Evolutionary conservation across 139 green algal genomes (phyloP), one percentile per base, ranked within the genome.

Genomic region (Coccomyxa sp.): DNA sequence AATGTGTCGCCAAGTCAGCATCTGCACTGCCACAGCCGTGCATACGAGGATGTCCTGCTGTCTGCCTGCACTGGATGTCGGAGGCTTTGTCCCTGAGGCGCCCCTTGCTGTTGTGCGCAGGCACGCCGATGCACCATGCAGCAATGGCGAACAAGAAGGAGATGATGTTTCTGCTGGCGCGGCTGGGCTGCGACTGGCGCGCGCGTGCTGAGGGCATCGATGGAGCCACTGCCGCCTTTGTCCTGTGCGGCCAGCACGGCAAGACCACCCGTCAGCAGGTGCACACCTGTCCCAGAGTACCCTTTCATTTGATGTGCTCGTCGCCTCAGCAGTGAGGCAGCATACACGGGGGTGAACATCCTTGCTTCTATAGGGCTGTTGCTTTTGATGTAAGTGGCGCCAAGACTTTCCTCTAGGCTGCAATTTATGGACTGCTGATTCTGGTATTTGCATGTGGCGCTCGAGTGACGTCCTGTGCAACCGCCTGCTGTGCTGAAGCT

Each of bases 91-190:
- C 38, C 38, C 38, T 7, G 38, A 51, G 57, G 13, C 23, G 10
- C 0, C 28, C 17, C 17, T 13, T 38, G 18, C 17, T 79, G 75
- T 82, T 18, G 0, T 31, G 25, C 77, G 77, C 80, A 89, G 90
- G 90, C 82, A 94, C 90, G 4, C 82, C 90, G 17, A 93, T 94
- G 90, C 90, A 94, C 81, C 90, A 94, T 60, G 90, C 90, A 51
- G 90, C 90, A 32, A 94, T 94, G 90, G 90, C 90, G n/a, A 90
- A 91, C 81, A 92, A 93, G 85, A 90, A 93, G 87, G 90, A 94
- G 45, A 93, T 91, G 88, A 94, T 94, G 90, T 92, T 92, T 67
- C 80, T 83, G 17, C 79, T 94, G 66, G 90, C 90, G 13, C 84
- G 88, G 12, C 82, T 94, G 86, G 90, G 90, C 10, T 93, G 89